Evolutionary conservation across 139 green algal species (phyloP).

Genomic region (Mesostigma viride): DNA sequence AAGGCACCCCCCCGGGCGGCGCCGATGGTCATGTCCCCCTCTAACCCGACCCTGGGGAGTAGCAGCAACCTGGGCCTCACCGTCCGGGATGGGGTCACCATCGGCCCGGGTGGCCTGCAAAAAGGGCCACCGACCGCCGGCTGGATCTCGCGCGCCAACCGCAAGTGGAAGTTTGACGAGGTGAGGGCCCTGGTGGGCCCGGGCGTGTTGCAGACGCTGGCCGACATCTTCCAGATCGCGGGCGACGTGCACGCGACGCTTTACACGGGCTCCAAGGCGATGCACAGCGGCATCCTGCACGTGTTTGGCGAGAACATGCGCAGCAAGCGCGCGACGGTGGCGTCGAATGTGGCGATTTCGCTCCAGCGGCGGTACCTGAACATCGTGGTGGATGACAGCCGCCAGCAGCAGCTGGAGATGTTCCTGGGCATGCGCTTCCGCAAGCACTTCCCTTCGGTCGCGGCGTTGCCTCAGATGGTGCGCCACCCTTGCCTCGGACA

Average conservation of each 20-base stretch:
- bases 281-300: conserved; percentile 40
- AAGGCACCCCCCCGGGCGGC: too few species aligned
- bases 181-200: conserved; percentile 29
- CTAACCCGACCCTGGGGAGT: too few species aligned
- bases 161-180: conserved; percentile 41
- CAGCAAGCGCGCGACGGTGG: conserved; percentile 15
- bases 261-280: conserved; percentile 65
- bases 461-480: conserved; percentile 3
- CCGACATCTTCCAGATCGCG: conserved; percentile 72
- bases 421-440: conserved; percentile 60
- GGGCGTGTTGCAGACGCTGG: conserved; percentile 42
- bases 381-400: conserved; percentile 33
- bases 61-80: too few species aligned
- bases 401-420: conserved; percentile 48
- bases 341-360: conserved; percentile 50
- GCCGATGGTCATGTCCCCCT: too few species aligned
- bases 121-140: too few species aligned
- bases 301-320: conserved; percentile 27
- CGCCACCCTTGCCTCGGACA: too few species aligned
- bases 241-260: conserved; percentile 87
- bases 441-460: conserved; percentile 17
- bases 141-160: conserved; percentile 20
- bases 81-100: too few species aligned
- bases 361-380: conserved; percentile 65
- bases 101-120: neutral